A percentile compares a stretch with the other conserved stretches of the same genome.
phyloP scores from a whole-genome alignment of 371 early-diverging fungal genomes.

The Apophysomyces variabilis region DNA sequence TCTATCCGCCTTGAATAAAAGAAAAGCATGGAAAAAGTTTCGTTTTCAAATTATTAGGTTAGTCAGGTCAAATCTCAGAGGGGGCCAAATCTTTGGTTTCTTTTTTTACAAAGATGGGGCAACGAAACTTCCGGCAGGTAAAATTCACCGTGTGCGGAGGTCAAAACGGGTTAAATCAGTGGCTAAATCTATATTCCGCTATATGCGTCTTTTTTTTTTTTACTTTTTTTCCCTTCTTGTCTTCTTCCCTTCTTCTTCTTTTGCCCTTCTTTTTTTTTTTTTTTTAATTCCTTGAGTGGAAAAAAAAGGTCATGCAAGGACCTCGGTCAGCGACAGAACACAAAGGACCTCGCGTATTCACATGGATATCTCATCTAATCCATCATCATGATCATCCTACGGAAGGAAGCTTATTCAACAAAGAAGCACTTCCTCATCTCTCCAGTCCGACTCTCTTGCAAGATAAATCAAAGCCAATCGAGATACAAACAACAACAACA shows the following conservation, averaged over 20 bases:
- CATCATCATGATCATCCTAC: constrained; percentile 13
- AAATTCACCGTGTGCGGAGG: too few species aligned
- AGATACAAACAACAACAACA: constrained; percentile 10
- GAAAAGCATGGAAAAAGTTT: too few species aligned
- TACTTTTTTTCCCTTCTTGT: background rate
- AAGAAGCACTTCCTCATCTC: constrained; percentile 13
- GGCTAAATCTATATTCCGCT: background rate
- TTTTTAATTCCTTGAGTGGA: background rate
- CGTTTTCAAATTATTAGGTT: too few species aligned
- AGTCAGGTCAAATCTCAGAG: too few species aligned
- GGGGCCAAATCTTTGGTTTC: too few species aligned
- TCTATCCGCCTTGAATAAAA: too few species aligned
- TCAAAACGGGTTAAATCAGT: background rate
- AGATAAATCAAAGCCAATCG: constrained; percentile 16
- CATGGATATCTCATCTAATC: constrained; percentile 22
- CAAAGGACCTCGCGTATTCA: constrained; percentile 19
- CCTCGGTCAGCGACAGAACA: constrained; percentile 12
- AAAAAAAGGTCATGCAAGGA: constrained; percentile 7
- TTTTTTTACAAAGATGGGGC: too few species aligned
- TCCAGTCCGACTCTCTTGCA: background rate
- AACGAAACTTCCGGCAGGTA: too few species aligned
- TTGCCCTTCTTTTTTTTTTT: background rate
- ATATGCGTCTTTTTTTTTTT: constrained; percentile 8
- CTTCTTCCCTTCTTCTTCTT: background rate
- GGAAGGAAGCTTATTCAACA: constrained; percentile 26